Evolutionary conservation across 768 basidiomycete genomes (phyloP).

Genomic region (Zangia roseola): DNA sequence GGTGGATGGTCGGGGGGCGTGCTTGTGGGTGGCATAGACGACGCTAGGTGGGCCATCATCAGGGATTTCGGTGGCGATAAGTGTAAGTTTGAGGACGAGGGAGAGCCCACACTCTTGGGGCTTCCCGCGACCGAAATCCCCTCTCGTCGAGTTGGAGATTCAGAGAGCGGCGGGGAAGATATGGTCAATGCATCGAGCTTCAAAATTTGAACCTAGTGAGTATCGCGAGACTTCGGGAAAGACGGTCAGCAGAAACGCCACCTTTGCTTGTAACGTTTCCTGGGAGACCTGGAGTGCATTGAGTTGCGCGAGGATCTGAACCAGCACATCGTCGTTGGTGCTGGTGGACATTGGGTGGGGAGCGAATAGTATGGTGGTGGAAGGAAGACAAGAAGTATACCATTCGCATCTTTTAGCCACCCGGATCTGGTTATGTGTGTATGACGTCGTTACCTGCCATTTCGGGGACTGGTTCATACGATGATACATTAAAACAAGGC

Average conservation of each 20-base stretch:
- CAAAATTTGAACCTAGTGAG: background rate
- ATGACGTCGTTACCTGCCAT: background rate
- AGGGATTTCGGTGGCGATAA: slow-evolving; percentile 30
- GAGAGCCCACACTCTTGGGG: slow-evolving; percentile 17
- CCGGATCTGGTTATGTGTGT: too few relatives aligned
- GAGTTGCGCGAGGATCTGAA: slow-evolving; percentile 72
- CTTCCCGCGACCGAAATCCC: slow-evolving; percentile 26
- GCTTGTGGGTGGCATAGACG: slow-evolving; percentile 25
- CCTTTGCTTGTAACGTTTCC: slow-evolving; percentile 78
- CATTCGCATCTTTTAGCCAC: slow-evolving; percentile 11
- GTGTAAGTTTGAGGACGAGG: slow-evolving; percentile 22
- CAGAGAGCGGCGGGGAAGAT: slow-evolving; percentile 25
- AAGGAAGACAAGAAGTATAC: slow-evolving; percentile 5
- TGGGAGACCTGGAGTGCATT: slow-evolving; percentile 71
- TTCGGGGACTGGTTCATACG: background rate
- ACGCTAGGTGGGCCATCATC: slow-evolving; percentile 26
- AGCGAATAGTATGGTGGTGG: slow-evolving; percentile 13
- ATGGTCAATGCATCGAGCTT: slow-evolving; percentile 52
- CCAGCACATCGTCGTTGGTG: slow-evolving; percentile 53
- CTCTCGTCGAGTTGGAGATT: slow-evolving; percentile 25
- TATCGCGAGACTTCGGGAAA: background rate
- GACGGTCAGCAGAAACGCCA: slow-evolving; percentile 25
- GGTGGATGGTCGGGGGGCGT: slow-evolving; percentile 16
- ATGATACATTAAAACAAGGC: too few relatives aligned
- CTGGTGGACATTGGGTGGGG: slow-evolving; percentile 26